Evolutionary conservation across 768 basidiomycete species (phyloP), one percentile per base, ranked within the genome.

Genomic region (Termitomyces sp.): DNA sequence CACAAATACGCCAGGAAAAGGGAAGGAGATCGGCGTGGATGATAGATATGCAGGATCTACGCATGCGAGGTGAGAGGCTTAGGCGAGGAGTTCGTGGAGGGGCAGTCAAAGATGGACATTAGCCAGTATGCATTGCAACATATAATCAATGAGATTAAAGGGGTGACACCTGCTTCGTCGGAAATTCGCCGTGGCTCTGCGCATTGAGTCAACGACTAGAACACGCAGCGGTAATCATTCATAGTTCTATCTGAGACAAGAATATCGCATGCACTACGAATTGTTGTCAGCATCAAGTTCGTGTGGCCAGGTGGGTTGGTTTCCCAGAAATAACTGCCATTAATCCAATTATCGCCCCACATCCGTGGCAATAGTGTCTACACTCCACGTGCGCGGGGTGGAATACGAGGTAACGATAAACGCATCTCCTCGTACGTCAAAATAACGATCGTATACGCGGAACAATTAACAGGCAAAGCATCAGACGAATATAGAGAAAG

Each of bases 151-250:
- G 64, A 47, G 7, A 65, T 57, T 9, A 66, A 65, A 14, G 78
- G 75, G 23, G 80, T 71, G 17, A 89, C 81, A 26, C 87, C 86
- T 28, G 79, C 79, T 66, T 91, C 89, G 57, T 79, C 75, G 37
- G 71, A 71, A 55, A 88, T 71, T 61, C 89, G 85, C 63, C 79
- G 77, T 43, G 89, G 81, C 64, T 23, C 86, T 28, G 78, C 79
- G 9, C 81, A 26, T 69, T 61, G 52, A 91, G 82, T 69, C 87
- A 86, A 60, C 41, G 86, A 86, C 73, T 93, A 89, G 68, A 93
- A 94, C 37, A 94, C 91, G 68, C 89, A 94, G 31, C 89, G 83
- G 68, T 92, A 90, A 9, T 89, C 89, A 68, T 92, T 93, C 23
- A 90, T 90, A 9, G 82, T 5, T 78, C 77, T 51, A 85, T 83